phyloP scores from a whole-genome alignment of 371 early-diverging fungal species.

The Zopfochytrium polystomum region DNA sequence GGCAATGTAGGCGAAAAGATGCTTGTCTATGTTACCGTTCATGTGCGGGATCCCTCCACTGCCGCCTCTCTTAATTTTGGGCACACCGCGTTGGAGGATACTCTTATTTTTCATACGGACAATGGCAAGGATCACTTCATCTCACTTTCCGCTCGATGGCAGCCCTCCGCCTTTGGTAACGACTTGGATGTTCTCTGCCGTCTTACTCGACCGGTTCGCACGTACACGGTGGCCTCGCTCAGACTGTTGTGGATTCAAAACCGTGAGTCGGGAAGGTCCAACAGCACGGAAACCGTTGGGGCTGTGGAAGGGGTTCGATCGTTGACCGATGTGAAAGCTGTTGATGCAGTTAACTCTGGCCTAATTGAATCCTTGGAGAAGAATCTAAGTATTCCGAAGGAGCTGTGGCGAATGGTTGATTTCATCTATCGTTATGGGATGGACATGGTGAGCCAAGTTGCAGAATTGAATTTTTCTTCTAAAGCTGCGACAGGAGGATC shows the following conservation, averaged over 20 bases:
- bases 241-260: slow-evolving; percentile 11
- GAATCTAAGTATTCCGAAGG: slow-evolving; percentile 71
- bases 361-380: slow-evolving; percentile 29
- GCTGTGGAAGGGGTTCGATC: slow-evolving; percentile 1
- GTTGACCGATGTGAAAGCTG: slow-evolving; percentile 1
- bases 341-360: slow-evolving; percentile 2
- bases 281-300: neutral
- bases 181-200: slow-evolving; percentile 56
- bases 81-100: slow-evolving; percentile 64
- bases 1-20: slow-evolving; percentile 65
- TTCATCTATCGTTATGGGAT: slow-evolving; percentile 69
- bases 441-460: slow-evolving; percentile 44
- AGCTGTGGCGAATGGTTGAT: slow-evolving; percentile 76
- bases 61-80: slow-evolving; percentile 67
- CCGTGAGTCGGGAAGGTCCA: slow-evolving; percentile 6
- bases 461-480: neutral
- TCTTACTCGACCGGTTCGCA: slow-evolving; percentile 22
- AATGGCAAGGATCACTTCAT: slow-evolving; percentile 80
- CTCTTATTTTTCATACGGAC: slow-evolving; percentile 74
- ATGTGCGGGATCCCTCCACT: slow-evolving; percentile 58
- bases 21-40: slow-evolving; percentile 62
- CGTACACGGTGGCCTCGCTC: too few species aligned
- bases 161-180: slow-evolving; percentile 72
- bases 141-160: slow-evolving; percentile 64
- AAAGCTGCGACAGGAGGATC: neutral